phyloP scores from a whole-genome alignment of 768 basidiomycete species.

The Tulasnella calospora region DNA sequence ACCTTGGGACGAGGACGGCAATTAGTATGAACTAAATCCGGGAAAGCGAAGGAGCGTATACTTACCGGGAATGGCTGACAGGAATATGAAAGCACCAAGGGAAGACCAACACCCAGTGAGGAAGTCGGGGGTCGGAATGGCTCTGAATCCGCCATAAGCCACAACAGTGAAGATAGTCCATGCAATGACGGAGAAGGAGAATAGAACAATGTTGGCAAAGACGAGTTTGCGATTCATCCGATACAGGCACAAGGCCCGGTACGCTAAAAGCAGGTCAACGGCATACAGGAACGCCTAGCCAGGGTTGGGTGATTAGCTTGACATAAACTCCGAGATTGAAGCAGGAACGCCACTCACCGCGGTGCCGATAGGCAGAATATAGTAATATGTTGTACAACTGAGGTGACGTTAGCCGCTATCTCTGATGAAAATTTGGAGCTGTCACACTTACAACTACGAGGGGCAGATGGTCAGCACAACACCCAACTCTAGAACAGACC shows the following conservation, averaged over 20 bases:
- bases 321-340: background rate
- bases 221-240: conserved; percentile 24
- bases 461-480: background rate
- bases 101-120: conserved; percentile 22
- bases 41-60: background rate
- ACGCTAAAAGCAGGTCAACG: conserved; percentile 22
- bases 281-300: conserved; percentile 21
- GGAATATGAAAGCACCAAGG: conserved; percentile 3
- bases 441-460: conserved; percentile 12
- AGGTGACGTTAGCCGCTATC: background rate
- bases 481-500: background rate
- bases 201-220: background rate
- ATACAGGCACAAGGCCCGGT: conserved; percentile 24
- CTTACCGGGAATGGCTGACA: conserved; percentile 10
- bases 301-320: background rate
- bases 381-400: conserved; percentile 20
- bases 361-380: conserved; percentile 15
- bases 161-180: background rate
- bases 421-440: background rate
- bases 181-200: background rate
- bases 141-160: background rate
- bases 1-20: background rate
- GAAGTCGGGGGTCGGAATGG: conserved; percentile 15
- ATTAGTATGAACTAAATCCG: background rate
- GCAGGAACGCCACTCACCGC: conserved; percentile 11